A percentile compares a stretch with the other conserved stretches of the same genome.
Conservation (phyloP, 2,329 filamentous ascomycete species). For the Trichoderma asperellum region DNA sequence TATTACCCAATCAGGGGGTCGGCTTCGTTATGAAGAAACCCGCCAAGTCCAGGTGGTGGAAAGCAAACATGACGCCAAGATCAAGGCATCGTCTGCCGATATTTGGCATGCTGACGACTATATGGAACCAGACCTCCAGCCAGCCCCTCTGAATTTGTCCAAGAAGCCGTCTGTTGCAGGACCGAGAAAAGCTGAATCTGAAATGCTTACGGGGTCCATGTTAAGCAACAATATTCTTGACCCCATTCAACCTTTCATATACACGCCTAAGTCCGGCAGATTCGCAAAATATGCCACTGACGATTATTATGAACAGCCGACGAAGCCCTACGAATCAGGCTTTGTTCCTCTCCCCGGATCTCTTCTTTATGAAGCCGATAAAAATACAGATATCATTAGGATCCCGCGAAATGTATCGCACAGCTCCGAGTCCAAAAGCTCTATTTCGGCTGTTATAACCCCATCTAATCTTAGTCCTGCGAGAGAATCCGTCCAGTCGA, state of each 20-base stretch:
- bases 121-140: slow-evolving; percentile 33
- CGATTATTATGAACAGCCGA: not conserved
- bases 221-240: not conserved
- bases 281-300: not conserved
- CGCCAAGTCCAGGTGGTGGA: slow-evolving; percentile 31
- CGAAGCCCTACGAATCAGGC: slow-evolving; percentile 15
- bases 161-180: slow-evolving; percentile 2
- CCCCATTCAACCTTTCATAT: not conserved
- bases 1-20: slow-evolving; percentile 34
- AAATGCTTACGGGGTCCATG: not conserved
- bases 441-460: slow-evolving; percentile 32
- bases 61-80: slow-evolving; percentile 28
- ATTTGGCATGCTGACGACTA: slow-evolving; percentile 33
- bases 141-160: slow-evolving; percentile 35
- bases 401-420: slow-evolving; percentile 28
- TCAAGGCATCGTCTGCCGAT: slow-evolving; percentile 33
- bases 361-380: slow-evolving; percentile 22
- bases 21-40: slow-evolving; percentile 32
- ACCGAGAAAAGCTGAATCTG: not conserved
- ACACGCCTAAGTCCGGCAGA: not conserved
- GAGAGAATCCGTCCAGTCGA: not conserved
- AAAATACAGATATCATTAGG: slow-evolving; percentile 10
- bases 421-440: slow-evolving; percentile 12
- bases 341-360: slow-evolving; percentile 23
- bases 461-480: slow-evolving; percentile 31